Evolutionary conservation across 805 yeast genomes (phyloP), one percentile per base, ranked within the genome.

Genomic region (Monosporozyma aerobia): DNA sequence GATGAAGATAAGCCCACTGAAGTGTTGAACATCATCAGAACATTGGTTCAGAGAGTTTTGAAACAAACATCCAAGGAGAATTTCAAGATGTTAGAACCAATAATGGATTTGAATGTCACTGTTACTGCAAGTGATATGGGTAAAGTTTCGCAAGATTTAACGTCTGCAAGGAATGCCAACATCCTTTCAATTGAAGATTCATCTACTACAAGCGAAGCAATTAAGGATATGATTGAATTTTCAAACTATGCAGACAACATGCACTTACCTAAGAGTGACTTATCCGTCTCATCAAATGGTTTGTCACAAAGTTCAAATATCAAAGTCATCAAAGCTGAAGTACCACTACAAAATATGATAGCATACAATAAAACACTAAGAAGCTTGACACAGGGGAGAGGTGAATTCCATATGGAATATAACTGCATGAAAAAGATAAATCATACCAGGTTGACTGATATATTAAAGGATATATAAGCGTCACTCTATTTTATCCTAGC

Each of bases 301-400:
- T 11, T 13, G 5, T 41, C 45, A 23, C 59, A 55, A 2, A 53
- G 50, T 3, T 52, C 53, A 2, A 50, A 50, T 23, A 56, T 56
- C 11, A 81, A 87, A 68, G 69, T 77, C 7, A 79, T 94, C 35
- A 72, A 72, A n/a, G 96, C 97, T 0, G 79, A 77, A 49, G 90
- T 90, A 0, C 97, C 99, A 3, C 72, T 94, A 63, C 77, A 83
- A 55, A 95, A 85, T 55, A 90, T 94, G 96, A 79, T 90, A 48
- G 96, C 97, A 0, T 94, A 94, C 65, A 75, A 89, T 54, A 80
- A 83, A 10, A 80, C 79, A 55, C 71, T 94, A 47, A 72, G 98
- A 60, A 83, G 94, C 39, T 71, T 90, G 59, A 90, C 97, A 0
- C 90, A 89, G 63, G 99, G 99, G 1, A 76, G 96, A 44, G 96